Conservation (phyloP, 2,329 filamentous ascomycete species). For the Botryotinia calthae region DNA sequence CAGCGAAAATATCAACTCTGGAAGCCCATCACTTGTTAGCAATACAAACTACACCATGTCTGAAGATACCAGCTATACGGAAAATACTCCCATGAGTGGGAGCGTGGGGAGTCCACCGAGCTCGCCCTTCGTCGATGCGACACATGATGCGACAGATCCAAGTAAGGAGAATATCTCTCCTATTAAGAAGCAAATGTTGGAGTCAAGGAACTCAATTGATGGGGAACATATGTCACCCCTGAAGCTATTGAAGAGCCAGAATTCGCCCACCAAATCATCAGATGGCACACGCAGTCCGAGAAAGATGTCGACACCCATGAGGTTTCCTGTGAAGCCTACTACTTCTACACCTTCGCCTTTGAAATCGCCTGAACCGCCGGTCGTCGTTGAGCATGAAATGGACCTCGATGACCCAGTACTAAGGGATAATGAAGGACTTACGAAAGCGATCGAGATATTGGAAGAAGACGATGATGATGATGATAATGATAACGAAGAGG, state of each 20-base stretch:
- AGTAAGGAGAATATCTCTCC: slow-evolving; percentile 36
- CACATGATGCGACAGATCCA: slow-evolving; percentile 27
- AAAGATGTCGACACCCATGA: slow-evolving; percentile 51
- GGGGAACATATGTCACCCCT: slow-evolving; percentile 32
- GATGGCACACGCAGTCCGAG: slow-evolving; percentile 43
- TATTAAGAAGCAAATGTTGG: slow-evolving; percentile 29
- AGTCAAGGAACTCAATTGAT: slow-evolving; percentile 32
- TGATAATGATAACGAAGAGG: slow-evolving; percentile 34
- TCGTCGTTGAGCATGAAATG: slow-evolving; percentile 28
- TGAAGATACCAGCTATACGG: slow-evolving; percentile 32
- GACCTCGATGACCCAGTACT: slow-evolving; percentile 50
- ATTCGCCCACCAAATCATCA: slow-evolving; percentile 28
- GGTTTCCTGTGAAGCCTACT: slow-evolving; percentile 58
- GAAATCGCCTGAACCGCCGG: slow-evolving; percentile 37
- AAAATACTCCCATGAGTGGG: slow-evolving; percentile 28
- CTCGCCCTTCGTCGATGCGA: slow-evolving; percentile 36
- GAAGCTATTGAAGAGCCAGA: slow-evolving; percentile 37
- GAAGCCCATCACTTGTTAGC: slow-evolving; percentile 22
- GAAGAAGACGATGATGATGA: slow-evolving; percentile 51
- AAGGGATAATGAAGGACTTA: slow-evolving; percentile 54
- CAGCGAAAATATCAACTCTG: slow-evolving; percentile 21
- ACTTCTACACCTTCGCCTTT: slow-evolving; percentile 30
- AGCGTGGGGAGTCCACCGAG: slow-evolving; percentile 33
- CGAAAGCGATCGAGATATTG: slow-evolving; percentile 60
- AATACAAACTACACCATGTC: slow-evolving; percentile 27